Evolutionary conservation across 2,329 filamentous ascomycete species (phyloP).

Genomic region (Monosporascus cannonballus): DNA sequence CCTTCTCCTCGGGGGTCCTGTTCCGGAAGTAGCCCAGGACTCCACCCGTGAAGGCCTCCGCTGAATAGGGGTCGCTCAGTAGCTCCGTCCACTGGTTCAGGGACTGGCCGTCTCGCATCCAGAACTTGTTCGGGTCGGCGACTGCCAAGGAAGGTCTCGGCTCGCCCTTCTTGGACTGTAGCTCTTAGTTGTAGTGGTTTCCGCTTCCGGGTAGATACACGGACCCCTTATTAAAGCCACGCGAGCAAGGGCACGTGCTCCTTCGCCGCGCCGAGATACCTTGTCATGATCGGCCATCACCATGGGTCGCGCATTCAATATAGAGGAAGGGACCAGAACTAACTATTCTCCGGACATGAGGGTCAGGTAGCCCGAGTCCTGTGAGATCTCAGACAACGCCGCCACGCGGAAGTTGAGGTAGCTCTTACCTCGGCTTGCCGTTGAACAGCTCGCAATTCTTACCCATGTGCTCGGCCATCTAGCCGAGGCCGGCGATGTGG

Average conservation of each 20-base stretch:
- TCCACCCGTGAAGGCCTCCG: slow-evolving; percentile 35
- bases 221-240: slow-evolving; percentile 36
- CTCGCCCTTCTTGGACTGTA: slow-evolving; percentile 18
- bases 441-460: slow-evolving; percentile 21
- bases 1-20: slow-evolving; percentile 26
- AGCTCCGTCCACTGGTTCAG: slow-evolving; percentile 26
- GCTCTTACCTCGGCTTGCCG: slow-evolving; percentile 24
- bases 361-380: slow-evolving; percentile 27
- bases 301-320: too few species aligned
- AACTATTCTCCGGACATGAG: slow-evolving; percentile 5
- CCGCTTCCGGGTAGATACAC: slow-evolving; percentile 34
- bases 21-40: slow-evolving; percentile 20
- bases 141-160: background rate
- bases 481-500: slow-evolving; percentile 47
- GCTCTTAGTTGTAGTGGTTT: slow-evolving; percentile 52
- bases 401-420: slow-evolving; percentile 21
- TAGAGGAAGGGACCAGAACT: slow-evolving; percentile 6
- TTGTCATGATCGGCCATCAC: background rate
- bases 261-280: slow-evolving; percentile 28
- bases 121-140: background rate
- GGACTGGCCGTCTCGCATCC: slow-evolving; percentile 9
- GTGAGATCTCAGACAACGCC: slow-evolving; percentile 1
- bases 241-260: slow-evolving; percentile 29
- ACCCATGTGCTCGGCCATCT: slow-evolving; percentile 38
- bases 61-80: slow-evolving; percentile 38